phyloP scores from a whole-genome alignment of 1,139 yeast genomes.

The Kodamaea fungicola region DNA sequence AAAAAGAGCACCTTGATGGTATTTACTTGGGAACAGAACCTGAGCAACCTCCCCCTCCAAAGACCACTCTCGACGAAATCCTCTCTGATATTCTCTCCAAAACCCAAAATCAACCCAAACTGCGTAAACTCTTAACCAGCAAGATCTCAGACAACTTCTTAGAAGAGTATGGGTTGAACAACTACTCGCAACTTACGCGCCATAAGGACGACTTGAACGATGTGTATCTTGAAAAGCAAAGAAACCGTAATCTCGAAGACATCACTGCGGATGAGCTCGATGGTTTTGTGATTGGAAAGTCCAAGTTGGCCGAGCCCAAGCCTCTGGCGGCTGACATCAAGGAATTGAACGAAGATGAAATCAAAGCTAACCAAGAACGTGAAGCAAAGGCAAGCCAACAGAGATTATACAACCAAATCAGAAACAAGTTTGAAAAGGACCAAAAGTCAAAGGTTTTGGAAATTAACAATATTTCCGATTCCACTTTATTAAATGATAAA shows the following conservation, averaged over 20 bases:
- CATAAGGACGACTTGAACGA: constrained; percentile 28
- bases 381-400: constrained; percentile 24
- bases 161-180: constrained; percentile 39
- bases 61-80: constrained; percentile 1
- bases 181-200: constrained; percentile 26
- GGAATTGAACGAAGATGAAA: constrained; percentile 27
- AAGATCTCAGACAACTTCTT: constrained; percentile 33
- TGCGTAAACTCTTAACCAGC: constrained; percentile 24
- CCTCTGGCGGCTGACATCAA: constrained; percentile 11
- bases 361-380: constrained; percentile 22
- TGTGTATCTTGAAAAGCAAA: constrained; percentile 17
- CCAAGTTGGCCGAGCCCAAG: constrained; percentile 9
- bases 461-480: constrained; percentile 30
- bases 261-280: constrained; percentile 28
- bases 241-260: constrained; percentile 20
- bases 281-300: constrained; percentile 37
- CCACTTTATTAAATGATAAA: constrained; percentile 26
- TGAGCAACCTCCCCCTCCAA: background rate
- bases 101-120: constrained; percentile 21
- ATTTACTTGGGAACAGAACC: constrained; percentile 33
- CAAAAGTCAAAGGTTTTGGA: constrained; percentile 29
- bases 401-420: constrained; percentile 27
- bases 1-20: constrained; percentile 21
- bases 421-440: constrained; percentile 23
- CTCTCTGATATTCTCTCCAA: constrained; percentile 11